Conservation (phyloP, 176 grass and related monocot species). For the Phragmites australis region DNA sequence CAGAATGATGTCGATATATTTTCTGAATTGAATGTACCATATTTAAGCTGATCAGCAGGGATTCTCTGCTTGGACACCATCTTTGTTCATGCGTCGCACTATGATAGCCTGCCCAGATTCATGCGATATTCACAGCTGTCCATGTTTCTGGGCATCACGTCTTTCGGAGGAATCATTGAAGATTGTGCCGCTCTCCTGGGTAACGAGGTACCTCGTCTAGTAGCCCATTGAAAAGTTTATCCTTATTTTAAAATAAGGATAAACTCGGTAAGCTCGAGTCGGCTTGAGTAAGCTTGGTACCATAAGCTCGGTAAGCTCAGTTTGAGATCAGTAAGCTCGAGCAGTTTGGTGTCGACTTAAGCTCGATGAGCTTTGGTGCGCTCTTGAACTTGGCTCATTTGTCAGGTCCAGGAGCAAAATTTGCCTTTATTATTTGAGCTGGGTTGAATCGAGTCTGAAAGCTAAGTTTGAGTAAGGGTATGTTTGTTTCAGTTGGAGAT, state of each 20-base stretch:
- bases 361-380: too few species aligned
- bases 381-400: too few species aligned
- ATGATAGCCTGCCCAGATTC: background rate
- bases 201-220: background rate
- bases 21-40: background rate
- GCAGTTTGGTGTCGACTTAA: too few species aligned
- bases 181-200: background rate
- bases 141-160: slow-evolving; percentile 13
- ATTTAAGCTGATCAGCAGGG: background rate
- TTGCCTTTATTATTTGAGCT: too few species aligned
- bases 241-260: background rate
- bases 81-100: slow-evolving; percentile 26
- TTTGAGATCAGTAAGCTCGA: background rate
- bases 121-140: background rate
- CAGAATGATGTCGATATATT: background rate
- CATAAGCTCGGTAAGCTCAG: too few species aligned
- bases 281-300: background rate
- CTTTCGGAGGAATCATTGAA: background rate
- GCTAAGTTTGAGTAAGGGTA: too few species aligned
- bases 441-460: too few species aligned
- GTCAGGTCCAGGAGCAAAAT: too few species aligned
- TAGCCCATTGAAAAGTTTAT: background rate
- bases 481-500: too few species aligned
- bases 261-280: background rate
- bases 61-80: background rate